phyloP scores from a whole-genome alignment of 371 early-diverging fungal species.

The Smittium culicis region DNA sequence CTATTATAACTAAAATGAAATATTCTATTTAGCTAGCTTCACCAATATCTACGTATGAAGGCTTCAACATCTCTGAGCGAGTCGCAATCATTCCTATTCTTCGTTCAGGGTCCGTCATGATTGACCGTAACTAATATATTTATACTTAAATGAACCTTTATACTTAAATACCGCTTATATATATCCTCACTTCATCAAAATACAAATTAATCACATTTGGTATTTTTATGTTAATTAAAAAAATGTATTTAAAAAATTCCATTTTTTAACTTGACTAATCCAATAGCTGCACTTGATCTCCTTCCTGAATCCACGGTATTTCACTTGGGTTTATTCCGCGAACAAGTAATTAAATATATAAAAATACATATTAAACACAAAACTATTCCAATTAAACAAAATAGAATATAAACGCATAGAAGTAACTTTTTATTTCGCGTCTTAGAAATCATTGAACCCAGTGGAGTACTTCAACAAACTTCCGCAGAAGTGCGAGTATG shows the following conservation, averaged over 20 bases:
- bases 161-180: too few species aligned
- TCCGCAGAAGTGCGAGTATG: conserved; percentile 47
- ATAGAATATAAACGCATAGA: too few species aligned
- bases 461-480: conserved; percentile 92
- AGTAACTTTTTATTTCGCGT: too few species aligned
- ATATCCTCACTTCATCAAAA: too few species aligned
- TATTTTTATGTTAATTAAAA: too few species aligned
- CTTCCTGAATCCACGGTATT: conserved; percentile 59
- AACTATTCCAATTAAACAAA: conserved; percentile 23
- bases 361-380: conserved; percentile 21
- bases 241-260: too few species aligned
- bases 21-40: too few species aligned
- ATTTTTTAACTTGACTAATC: too few species aligned
- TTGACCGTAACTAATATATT: conserved; percentile 38
- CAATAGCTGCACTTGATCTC: conserved; percentile 47
- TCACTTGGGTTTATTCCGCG: conserved; percentile 72
- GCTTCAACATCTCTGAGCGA: conserved; percentile 34
- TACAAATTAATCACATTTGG: too few species aligned
- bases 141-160: background rate
- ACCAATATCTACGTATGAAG: conserved; percentile 35
- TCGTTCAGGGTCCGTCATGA: conserved; percentile 61
- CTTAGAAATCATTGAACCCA: conserved; percentile 46
- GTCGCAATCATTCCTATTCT: conserved; percentile 70
- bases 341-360: conserved; percentile 34
- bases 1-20: too few species aligned